A percentile compares a stretch with the other conserved stretches of the same genome.
phyloP scores from a whole-genome alignment of 495 filamentous ascomycete genomes.

The Penicillium egyptiacum region DNA sequence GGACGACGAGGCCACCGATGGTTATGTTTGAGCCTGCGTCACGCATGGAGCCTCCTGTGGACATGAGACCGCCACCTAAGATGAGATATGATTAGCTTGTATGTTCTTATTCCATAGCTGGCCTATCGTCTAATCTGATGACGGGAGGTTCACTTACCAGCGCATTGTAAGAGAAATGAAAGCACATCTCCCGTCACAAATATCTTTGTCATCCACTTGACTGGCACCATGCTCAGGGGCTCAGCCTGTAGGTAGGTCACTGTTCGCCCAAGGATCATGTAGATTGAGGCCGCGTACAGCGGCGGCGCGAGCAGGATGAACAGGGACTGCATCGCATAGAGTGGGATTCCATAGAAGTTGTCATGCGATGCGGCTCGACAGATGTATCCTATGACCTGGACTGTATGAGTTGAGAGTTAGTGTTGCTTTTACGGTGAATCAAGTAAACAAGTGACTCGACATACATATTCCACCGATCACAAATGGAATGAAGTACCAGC shows the following conservation, averaged over 20 bases:
- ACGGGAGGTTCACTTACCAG: slow-evolving; percentile 17
- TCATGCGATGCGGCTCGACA: slow-evolving; percentile 46
- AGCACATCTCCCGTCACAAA: slow-evolving; percentile 42
- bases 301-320: slow-evolving; percentile 50
- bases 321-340: slow-evolving; percentile 41
- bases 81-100: background rate
- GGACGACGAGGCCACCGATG: slow-evolving; percentile 42
- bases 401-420: slow-evolving; percentile 26
- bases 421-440: background rate
- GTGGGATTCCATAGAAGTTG: slow-evolving; percentile 25
- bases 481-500: slow-evolving; percentile 34
- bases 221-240: slow-evolving; percentile 19
- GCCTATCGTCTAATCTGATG: background rate
- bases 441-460: background rate
- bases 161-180: slow-evolving; percentile 34
- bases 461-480: slow-evolving; percentile 29
- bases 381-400: slow-evolving; percentile 61
- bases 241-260: slow-evolving; percentile 49
- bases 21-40: slow-evolving; percentile 45
- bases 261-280: slow-evolving; percentile 59
- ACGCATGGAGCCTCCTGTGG: slow-evolving; percentile 7
- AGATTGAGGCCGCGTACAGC: slow-evolving; percentile 56
- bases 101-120: background rate
- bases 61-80: slow-evolving; percentile 28
- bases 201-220: slow-evolving; percentile 38